A percentile compares a stretch with the other conserved stretches of the same genome.
phyloP scores from a whole-genome alignment of 768 basidiomycete genomes.

The Boletus rubroflammeus region DNA sequence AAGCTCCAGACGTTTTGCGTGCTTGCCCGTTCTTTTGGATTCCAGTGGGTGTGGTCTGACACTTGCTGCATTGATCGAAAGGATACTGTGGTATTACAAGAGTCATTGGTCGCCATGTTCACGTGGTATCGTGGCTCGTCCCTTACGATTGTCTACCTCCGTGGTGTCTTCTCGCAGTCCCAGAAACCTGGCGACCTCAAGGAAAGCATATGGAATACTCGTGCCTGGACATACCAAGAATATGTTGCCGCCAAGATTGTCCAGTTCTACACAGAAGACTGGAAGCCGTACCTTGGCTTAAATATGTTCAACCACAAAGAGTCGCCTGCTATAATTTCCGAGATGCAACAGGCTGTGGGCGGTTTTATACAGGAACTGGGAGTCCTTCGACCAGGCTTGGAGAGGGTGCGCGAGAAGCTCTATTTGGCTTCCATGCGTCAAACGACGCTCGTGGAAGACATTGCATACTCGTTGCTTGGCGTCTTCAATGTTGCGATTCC shows the following conservation, averaged over 20 bases:
- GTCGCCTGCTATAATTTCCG: neutral
- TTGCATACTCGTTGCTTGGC: slow-evolving; percentile 13
- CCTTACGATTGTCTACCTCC: slow-evolving; percentile 14
- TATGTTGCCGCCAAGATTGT: slow-evolving; percentile 10
- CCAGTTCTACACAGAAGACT: slow-evolving; percentile 16
- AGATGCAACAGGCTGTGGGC: slow-evolving; percentile 1
- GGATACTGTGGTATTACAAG: slow-evolving; percentile 1
- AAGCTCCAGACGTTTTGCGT: slow-evolving; percentile 10
- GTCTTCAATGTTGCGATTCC: slow-evolving; percentile 11
- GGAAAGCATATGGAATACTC: slow-evolving; percentile 15
- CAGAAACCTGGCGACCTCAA: neutral
- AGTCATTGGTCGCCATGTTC: slow-evolving; percentile 17
- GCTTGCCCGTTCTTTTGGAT: neutral
- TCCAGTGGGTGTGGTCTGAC: slow-evolving; percentile 16
- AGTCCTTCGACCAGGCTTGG: slow-evolving; percentile 5
- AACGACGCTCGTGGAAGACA: slow-evolving; percentile 8
- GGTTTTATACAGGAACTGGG: neutral
- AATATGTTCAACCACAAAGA: slow-evolving; percentile 5
- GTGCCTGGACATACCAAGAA: slow-evolving; percentile 9
- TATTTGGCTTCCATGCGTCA: slow-evolving; percentile 8
- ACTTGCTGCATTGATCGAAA: slow-evolving; percentile 9
- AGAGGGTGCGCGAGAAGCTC: slow-evolving; percentile 17
- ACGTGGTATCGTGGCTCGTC: slow-evolving; percentile 8
- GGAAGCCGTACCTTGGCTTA: slow-evolving; percentile 10
- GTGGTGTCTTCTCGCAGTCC: neutral